Evolutionary conservation across 2,329 filamentous ascomycete species (phyloP).

Genomic region (Rugonectria rugulosa): DNA sequence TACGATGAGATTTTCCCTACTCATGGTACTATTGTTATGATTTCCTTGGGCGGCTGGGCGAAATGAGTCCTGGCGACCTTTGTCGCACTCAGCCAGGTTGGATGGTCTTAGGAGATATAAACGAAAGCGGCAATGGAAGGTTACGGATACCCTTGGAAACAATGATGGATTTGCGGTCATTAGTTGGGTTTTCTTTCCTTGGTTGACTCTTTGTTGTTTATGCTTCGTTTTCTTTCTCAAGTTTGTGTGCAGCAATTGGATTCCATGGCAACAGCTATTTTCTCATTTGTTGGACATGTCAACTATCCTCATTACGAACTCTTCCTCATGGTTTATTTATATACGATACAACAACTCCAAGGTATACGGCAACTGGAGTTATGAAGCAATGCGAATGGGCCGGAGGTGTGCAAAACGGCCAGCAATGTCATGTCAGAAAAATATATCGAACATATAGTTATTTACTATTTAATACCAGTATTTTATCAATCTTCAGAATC

Average conservation of each 20-base stretch:
- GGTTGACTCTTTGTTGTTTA: neutral
- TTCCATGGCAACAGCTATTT: neutral
- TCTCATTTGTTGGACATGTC: neutral
- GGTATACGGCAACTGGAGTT: slow-evolving; percentile 6
- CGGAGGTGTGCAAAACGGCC: neutral
- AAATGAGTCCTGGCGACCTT: slow-evolving; percentile 12
- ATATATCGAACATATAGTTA: slow-evolving; percentile 11
- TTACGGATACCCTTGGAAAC: slow-evolving; percentile 9
- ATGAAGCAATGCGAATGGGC: slow-evolving; percentile 14
- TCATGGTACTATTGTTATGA: neutral
- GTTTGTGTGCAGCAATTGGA: neutral
- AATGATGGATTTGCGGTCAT: slow-evolving; percentile 6
- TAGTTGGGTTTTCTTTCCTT: slow-evolving; percentile 1
- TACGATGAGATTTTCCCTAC: no score
- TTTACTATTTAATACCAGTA: neutral
- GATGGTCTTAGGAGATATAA: neutral
- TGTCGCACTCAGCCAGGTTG: neutral
- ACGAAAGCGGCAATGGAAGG: slow-evolving; percentile 2
- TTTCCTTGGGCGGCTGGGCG: neutral
- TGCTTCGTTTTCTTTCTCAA: neutral
- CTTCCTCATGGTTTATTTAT: slow-evolving; percentile 13
- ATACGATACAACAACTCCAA: slow-evolving; percentile 6
- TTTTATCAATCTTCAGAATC: neutral
- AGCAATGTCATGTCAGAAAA: neutral
- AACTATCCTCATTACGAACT: neutral